These are phyloP conservation scores for Suhomyces kilbournensis DNA, from an alignment of 805 yeast species.

Conservation along the genomic window DNA sequence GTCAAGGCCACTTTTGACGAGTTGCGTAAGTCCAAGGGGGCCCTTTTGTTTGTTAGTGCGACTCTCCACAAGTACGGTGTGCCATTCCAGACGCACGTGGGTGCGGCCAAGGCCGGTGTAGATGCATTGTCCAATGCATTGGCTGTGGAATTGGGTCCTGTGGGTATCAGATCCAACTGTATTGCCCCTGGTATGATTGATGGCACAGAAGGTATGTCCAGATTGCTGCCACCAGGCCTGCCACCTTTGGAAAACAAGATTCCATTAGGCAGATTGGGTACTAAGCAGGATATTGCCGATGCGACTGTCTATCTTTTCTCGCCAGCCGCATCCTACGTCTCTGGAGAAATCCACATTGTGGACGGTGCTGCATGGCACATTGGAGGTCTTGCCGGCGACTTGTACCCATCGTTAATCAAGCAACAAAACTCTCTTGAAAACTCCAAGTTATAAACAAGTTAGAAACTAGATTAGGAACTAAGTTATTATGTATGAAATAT, in stretches of 20 bases:
- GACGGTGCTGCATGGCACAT: slow-evolving; percentile 93
- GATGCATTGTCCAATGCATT: slow-evolving; percentile 82
- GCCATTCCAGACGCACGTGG: slow-evolving; percentile 86
- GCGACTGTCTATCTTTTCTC: slow-evolving; percentile 82
- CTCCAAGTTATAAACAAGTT: slow-evolving; percentile 22
- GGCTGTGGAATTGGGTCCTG: slow-evolving; percentile 89
- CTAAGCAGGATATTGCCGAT: slow-evolving; percentile 78
- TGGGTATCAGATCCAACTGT: slow-evolving; percentile 79
- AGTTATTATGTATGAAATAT: too few relatives aligned
- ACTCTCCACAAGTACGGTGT: slow-evolving; percentile 88
- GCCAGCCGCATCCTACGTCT: slow-evolving; percentile 73
- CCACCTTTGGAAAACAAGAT: slow-evolving; percentile 43
- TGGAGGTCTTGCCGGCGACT: slow-evolving; percentile 41
- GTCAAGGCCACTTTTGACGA: slow-evolving; percentile 76
- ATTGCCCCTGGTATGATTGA: slow-evolving; percentile 91
- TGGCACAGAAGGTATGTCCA: slow-evolving; percentile 80
- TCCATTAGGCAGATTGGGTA: slow-evolving; percentile 68
- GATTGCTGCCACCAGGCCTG: slow-evolving; percentile 50
- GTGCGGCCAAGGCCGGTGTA: slow-evolving; percentile 94
- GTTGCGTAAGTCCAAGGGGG: slow-evolving; percentile 64
- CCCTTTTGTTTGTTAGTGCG: slow-evolving; percentile 76
- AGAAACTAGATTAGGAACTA: too few relatives aligned
- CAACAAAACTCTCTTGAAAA: slow-evolving; percentile 25
- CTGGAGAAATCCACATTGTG: slow-evolving; percentile 76
- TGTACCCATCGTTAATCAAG: slow-evolving; percentile 33